Evolutionary conservation across 1,139 yeast genomes (phyloP).

Genomic region (Suhomyces yuchorum): DNA sequence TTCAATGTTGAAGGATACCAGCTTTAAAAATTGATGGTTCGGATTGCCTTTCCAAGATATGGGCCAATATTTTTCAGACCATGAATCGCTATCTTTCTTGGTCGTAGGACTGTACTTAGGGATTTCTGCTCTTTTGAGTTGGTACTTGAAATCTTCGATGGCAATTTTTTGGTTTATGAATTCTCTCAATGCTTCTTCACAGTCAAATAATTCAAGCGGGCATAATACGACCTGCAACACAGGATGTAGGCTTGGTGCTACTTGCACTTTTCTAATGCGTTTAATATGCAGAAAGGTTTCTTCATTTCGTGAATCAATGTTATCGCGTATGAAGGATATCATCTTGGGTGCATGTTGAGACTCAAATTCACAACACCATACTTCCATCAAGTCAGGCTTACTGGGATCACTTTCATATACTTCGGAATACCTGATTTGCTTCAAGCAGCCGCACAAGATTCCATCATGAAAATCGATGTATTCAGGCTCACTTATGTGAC

Average conservation of each 20-base stretch:
- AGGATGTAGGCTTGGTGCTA: conserved; percentile 2
- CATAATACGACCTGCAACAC: conserved; percentile 32
- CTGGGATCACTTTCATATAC: conserved; percentile 28
- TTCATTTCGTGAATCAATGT: conserved; percentile 30
- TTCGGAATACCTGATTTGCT: conserved; percentile 45
- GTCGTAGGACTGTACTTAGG: conserved; percentile 62
- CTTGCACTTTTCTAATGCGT: conserved; percentile 29
- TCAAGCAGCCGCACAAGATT: conserved; percentile 47
- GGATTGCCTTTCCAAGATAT: conserved; percentile 94
- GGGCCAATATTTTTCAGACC: conserved; percentile 83
- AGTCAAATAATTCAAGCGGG: conserved; percentile 21
- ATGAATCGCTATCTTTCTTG: conserved; percentile 59
- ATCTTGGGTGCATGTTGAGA: conserved; percentile 35
- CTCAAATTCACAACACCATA: conserved; percentile 55
- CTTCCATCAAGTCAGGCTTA: conserved; percentile 41
- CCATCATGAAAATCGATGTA: conserved; percentile 50
- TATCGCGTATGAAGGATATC: conserved; percentile 29
- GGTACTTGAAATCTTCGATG: background rate
- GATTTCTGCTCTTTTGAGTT: conserved; percentile 26
- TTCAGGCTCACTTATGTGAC: background rate
- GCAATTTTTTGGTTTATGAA: conserved; percentile 13
- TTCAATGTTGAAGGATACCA: conserved; percentile 50
- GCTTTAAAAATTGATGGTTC: conserved; percentile 66
- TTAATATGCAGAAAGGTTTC: conserved; percentile 35
- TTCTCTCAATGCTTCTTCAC: conserved; percentile 19